Evolutionary conservation across 441 rosid species (phyloP), one percentile per base, ranked within the genome.

Genomic region (Brassica hybrid): DNA sequence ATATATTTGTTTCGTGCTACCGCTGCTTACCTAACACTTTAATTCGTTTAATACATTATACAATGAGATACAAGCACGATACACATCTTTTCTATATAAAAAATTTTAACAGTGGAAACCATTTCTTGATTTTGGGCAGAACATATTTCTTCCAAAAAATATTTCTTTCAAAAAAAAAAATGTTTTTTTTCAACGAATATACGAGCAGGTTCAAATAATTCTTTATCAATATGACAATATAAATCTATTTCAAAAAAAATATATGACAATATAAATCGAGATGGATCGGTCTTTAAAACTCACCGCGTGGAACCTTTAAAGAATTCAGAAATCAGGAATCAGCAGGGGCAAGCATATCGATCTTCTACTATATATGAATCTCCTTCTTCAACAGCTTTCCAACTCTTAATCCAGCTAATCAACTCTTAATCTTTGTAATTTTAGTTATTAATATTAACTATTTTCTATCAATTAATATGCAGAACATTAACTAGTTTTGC

Each of bases 341-440:
- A 73, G 10, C 21, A 54, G 27, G 19, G 66, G 41, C 34, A 73
- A 21, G 25, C 1, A 21, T 38, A 45, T 45, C 67, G 67, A 48
- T 67, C 77, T 23, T 23, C 52, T 17, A 7, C 54, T 45, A 45
- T 45, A 45, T 45, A 13, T 30, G 45, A 72, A 75, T 66, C 50
- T 45, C 60, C 45, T 67, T 30, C 17, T 66, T 25, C 50, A 18
- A 27, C 19, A 21, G 14, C 14, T 13, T 48, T 72, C 45, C n/a
- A 72, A 62, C 69, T 62, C 76, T 62, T 27, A 62, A 13, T 75
- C 54, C 68, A 68, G 68, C 67, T 32, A 41, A 43, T 67, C 50
- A 30, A 58, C 52, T 56, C 17, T n/a, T 65, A 14, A 57, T 71
- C 6, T 4, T 13, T 27, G 32, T 27, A 27, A 0, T 27, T 27